phyloP scores from a whole-genome alignment of 2,329 filamentous ascomycete species.

The Didymella exigua region DNA sequence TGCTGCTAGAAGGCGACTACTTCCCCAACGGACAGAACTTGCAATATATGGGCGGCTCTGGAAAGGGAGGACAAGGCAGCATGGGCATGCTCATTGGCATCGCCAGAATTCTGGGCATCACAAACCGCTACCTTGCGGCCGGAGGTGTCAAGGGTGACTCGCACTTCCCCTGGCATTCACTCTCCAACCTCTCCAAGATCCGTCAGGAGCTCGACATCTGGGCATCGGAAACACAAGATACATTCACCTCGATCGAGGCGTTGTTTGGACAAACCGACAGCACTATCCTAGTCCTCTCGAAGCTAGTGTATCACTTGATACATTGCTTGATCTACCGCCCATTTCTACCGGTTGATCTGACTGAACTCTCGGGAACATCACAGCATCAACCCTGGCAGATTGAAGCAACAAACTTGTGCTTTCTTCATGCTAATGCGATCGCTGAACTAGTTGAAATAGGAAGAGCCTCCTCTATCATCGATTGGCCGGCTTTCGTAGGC shows the following conservation, averaged over 20 bases:
- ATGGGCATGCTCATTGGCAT: conserved; percentile 85
- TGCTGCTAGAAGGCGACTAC: conserved; percentile 76
- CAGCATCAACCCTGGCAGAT: conserved; percentile 94
- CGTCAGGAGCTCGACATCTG: conserved; percentile 83
- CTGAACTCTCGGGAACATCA: conserved; percentile 77
- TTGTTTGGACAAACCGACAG: conserved; percentile 80
- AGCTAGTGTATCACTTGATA: conserved; percentile 83
- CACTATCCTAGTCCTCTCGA: conserved; percentile 79
- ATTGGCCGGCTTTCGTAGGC: conserved; percentile 86
- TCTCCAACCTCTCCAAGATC: conserved; percentile 85
- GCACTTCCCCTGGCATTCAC: conserved; percentile 87
- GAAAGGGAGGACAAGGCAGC: conserved; percentile 74
- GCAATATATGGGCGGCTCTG: conserved; percentile 71
- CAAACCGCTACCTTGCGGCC: conserved; percentile 81
- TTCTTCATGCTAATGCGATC: conserved; percentile 84
- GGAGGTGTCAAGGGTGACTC: conserved; percentile 88
- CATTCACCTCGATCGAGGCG: conserved; percentile 75
- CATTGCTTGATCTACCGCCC: conserved; percentile 87
- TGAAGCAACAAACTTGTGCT: conserved; percentile 86
- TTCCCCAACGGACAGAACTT: conserved; percentile 81
- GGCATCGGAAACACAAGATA: conserved; percentile 79
- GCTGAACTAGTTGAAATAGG: conserved; percentile 81
- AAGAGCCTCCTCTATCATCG: conserved; percentile 72
- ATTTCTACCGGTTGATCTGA: conserved; percentile 82
- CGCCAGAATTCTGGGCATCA: conserved; percentile 78